phyloP scores from a whole-genome alignment of 306 rosid genomes.

The Aeschynomene evenia region DNA sequence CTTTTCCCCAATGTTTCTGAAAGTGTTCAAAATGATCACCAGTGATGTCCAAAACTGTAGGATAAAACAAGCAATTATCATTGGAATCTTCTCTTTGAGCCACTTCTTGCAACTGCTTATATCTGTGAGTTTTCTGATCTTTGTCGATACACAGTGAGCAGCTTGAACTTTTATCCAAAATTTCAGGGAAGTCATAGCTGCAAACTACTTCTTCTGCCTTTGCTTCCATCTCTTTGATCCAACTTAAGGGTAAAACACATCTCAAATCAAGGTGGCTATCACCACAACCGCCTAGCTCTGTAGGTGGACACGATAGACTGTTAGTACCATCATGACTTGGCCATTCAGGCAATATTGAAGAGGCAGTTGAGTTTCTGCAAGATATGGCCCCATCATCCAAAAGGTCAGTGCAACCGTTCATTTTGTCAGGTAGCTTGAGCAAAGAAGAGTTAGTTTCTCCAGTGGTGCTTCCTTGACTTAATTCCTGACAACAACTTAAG shows the following conservation, averaged over 20 bases:
- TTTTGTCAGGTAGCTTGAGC: slow-evolving; percentile 38
- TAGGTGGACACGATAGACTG: slow-evolving; percentile 60
- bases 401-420: slow-evolving; percentile 32
- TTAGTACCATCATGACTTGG: slow-evolving; percentile 42
- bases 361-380: slow-evolving; percentile 34
- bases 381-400: slow-evolving; percentile 43
- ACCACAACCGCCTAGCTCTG: slow-evolving; percentile 72
- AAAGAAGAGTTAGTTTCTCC: slow-evolving; percentile 36
- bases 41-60: slow-evolving; percentile 52
- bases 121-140: slow-evolving; percentile 47
- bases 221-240: slow-evolving; percentile 84
- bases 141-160: slow-evolving; percentile 69
- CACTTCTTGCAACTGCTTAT: slow-evolving; percentile 58
- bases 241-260: slow-evolving; percentile 60
- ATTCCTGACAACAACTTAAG: slow-evolving; percentile 66
- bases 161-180: slow-evolving; percentile 59
- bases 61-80: slow-evolving; percentile 73
- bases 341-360: slow-evolving; percentile 46
- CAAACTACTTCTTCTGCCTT: slow-evolving; percentile 95
- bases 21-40: slow-evolving; percentile 82
- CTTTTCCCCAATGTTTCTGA: slow-evolving; percentile 93
- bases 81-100: slow-evolving; percentile 69
- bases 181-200: slow-evolving; percentile 97
- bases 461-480: slow-evolving; percentile 44
- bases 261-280: slow-evolving; percentile 73